phyloP scores from a whole-genome alignment of 164 flowering plant genomes.

The Aristolochia californica region DNA sequence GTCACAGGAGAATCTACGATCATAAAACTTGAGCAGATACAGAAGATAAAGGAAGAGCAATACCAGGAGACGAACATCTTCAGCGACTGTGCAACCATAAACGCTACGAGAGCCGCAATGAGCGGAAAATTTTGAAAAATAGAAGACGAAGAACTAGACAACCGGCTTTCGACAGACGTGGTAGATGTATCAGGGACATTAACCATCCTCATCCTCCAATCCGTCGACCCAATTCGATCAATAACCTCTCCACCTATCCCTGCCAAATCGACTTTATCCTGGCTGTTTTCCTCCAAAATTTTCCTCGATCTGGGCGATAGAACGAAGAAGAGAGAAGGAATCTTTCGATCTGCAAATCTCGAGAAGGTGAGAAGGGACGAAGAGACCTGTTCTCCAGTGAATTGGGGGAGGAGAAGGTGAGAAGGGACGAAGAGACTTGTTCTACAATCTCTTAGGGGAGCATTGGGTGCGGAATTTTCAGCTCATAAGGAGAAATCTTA shows the following conservation, averaged over 20 bases:
- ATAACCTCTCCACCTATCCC: too few species aligned
- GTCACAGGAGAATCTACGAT: not conserved
- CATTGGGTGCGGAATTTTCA: not conserved
- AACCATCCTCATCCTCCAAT: not conserved
- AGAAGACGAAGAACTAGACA: conserved; percentile 12
- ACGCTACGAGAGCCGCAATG: conserved; percentile 44
- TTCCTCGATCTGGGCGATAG: not conserved
- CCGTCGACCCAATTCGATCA: not conserved
- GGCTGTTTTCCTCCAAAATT: not conserved
- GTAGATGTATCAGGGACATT: not conserved
- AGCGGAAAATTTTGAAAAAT: conserved; percentile 45
- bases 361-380: not conserved
- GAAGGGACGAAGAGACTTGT: not conserved
- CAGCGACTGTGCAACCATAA: conserved; percentile 48
- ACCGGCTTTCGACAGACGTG: conserved; percentile 7
- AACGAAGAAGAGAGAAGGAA: not conserved
- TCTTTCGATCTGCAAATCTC: not conserved
- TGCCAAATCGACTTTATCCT: not conserved
- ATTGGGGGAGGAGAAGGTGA: not conserved
- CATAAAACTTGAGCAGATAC: not conserved
- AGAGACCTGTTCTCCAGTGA: not conserved
- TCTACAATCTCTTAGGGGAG: not conserved
- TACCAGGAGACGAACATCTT: conserved; percentile 72
- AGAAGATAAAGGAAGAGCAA: conserved; percentile 3
- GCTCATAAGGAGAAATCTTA: not conserved